Evolutionary conservation across 2,329 filamentous ascomycete genomes (phyloP), one percentile per base, ranked within the genome.

Genomic region (Sporothrix schenckii): DNA sequence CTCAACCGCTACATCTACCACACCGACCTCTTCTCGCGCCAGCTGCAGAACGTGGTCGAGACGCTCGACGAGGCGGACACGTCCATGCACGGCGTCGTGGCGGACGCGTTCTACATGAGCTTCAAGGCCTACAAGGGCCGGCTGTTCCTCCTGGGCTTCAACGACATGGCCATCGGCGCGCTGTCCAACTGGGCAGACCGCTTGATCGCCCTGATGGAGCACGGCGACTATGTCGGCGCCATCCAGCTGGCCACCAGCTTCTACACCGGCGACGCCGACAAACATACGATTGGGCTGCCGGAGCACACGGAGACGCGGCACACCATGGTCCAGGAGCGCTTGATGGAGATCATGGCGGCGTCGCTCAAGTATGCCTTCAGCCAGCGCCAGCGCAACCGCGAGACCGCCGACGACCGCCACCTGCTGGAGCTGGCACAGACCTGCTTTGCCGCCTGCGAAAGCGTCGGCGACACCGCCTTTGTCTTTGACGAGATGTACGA

Each of bases 61-160:
- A 90, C 94, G 72, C 83, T 95, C 21, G 91, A 97, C 73, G 93
- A 97, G 74, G 89, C 94, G 71, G 93, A 97, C 75, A 84, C 88
- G 0, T 92, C 93, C 0, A 91, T 98, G 89, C 95, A 98, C 80
- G 94, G 94, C 2, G 94, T 98, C 10, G 92, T 98, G 63, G 94
- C 94, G 9, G 95, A 99, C 83, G 95, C 94, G 0, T 99, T 97
- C 76, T 94, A 94, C 78, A 98, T 98, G 93, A 97, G 94, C 79
- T 94, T 98, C 80, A 93, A 92, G 76, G 87, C 93, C 3, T 99
- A 98, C 81, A 99, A 98, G 79, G 94, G 95, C 5, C 88, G 94
- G 41, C 84, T 97, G 49, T 99, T 99, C 77, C 82, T 98, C 4
- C 84, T 99, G 10, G 94, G 95, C n/a, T 94, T 94, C 81, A 95